phyloP scores from a whole-genome alignment of 108 stramenopile genomes.

The Chaetoceros muelleri region DNA sequence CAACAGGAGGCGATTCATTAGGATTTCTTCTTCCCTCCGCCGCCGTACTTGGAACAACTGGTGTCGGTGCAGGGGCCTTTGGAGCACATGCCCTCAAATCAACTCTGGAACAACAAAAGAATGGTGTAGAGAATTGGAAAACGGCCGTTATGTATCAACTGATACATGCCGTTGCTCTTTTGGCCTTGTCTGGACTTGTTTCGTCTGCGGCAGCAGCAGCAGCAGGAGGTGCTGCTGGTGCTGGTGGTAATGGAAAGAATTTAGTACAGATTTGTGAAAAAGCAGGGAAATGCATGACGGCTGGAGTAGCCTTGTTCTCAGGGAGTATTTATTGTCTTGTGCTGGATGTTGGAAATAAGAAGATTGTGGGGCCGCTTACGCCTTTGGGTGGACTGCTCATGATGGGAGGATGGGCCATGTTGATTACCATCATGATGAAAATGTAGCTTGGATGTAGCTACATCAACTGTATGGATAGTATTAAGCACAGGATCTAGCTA shows the following conservation, averaged over 20 bases:
- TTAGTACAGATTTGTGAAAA: slow-evolving; percentile 6
- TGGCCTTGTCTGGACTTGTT: slow-evolving; percentile 42
- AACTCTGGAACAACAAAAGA: slow-evolving; percentile 30
- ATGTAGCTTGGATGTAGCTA: too few relatives aligned
- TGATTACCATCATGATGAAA: too few relatives aligned
- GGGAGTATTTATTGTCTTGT: slow-evolving; percentile 64
- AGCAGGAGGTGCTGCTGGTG: background rate
- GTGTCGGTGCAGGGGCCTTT: slow-evolving; percentile 58
- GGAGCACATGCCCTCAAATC: slow-evolving; percentile 68
- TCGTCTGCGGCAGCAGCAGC: background rate
- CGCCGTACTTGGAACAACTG: slow-evolving; percentile 50
- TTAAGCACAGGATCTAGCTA: too few relatives aligned
- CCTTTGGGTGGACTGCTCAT: slow-evolving; percentile 80
- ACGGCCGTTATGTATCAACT: slow-evolving; percentile 77
- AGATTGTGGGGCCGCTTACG: slow-evolving; percentile 68
- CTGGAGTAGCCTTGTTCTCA: slow-evolving; percentile 64
- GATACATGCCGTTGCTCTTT: slow-evolving; percentile 63
- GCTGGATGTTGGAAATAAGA: slow-evolving; percentile 64
- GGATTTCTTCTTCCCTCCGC: slow-evolving; percentile 35
- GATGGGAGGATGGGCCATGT: slow-evolving; percentile 75
- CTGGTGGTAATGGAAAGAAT: slow-evolving; percentile 1
- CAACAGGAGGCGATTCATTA: background rate
- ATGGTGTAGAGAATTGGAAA: slow-evolving; percentile 48
- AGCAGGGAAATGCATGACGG: slow-evolving; percentile 58
- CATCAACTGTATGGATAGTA: too few relatives aligned